A percentile compares a stretch with the other conserved stretches of the same genome.
phyloP scores from a whole-genome alignment of 2,329 filamentous ascomycete genomes.

The Xylariaceae sp. region DNA sequence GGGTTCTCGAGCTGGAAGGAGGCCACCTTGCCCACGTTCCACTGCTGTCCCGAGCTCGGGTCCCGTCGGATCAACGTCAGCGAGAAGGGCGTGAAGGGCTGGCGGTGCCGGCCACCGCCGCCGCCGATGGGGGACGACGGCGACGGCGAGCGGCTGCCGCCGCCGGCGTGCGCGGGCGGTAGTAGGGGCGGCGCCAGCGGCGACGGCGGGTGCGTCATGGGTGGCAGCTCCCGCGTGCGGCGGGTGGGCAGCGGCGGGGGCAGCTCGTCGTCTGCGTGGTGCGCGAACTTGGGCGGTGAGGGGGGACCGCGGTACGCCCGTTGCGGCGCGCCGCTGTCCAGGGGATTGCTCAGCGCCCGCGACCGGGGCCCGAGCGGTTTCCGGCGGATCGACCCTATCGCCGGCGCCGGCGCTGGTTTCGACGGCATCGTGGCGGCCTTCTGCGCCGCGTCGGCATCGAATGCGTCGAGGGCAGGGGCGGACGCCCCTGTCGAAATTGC shows the following conservation, averaged over 20 bases:
- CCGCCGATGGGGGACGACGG: too few relatives aligned
- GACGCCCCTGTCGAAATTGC: conserved; percentile 5
- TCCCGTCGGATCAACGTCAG: conserved; percentile 67
- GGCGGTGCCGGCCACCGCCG: too few relatives aligned
- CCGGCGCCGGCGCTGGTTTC: conserved; percentile 1
- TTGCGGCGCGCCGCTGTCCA: conserved; percentile 6
- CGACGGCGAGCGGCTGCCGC: conserved; percentile 25
- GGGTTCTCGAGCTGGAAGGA: conserved; percentile 41
- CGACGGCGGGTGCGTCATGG: background rate
- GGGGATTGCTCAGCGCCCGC: conserved; percentile 3
- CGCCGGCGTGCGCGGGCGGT: conserved; percentile 1
- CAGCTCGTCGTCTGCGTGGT: conserved; percentile 5
- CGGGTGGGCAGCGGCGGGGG: conserved; percentile 11
- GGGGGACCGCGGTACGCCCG: conserved; percentile 9
- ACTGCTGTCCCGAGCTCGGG: conserved; percentile 59
- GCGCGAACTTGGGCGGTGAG: conserved; percentile 3
- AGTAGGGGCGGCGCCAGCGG: conserved; percentile 3
- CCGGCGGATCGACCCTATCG: conserved; percentile 7
- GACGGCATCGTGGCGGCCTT: background rate
- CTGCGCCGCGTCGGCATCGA: background rate
- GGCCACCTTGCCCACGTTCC: conserved; percentile 65
- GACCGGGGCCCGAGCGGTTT: conserved; percentile 15
- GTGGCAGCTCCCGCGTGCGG: conserved; percentile 6
- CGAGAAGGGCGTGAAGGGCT: conserved; percentile 38
- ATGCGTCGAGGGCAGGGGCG: conserved; percentile 7